Percentiles rank a stretch among this genome's conserved stretches.
Evolutionary conservation across 2,329 filamentous ascomycete species (phyloP).

Genomic region (Pleoardoris graminearum): DNA sequence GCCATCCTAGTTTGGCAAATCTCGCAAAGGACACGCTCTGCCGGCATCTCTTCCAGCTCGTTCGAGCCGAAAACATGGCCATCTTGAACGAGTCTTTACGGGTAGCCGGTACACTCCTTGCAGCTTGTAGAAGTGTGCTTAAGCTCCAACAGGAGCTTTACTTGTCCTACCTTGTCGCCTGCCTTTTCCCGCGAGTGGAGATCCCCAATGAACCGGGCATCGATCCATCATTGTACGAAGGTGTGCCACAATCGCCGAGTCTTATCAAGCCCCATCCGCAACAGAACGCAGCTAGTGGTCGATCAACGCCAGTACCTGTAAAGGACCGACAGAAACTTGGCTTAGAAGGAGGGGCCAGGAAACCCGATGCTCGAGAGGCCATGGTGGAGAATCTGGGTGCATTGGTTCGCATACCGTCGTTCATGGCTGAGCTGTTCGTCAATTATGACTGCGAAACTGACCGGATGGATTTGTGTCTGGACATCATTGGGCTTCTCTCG

Average conservation of each 20-base stretch:
- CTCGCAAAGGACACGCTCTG: slow-evolving; percentile 93
- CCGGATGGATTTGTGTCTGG: slow-evolving; percentile 87
- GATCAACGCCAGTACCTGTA: slow-evolving; percentile 86
- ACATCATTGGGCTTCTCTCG: slow-evolving; percentile 89
- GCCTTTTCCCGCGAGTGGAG: slow-evolving; percentile 89
- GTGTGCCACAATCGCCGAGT: slow-evolving; percentile 88
- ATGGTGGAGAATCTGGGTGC: slow-evolving; percentile 98
- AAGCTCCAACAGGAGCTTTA: slow-evolving; percentile 98
- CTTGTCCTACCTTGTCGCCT: slow-evolving; percentile 89
- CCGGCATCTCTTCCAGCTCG: slow-evolving; percentile 91
- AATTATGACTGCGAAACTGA: slow-evolving; percentile 98
- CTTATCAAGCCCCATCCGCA: slow-evolving; percentile 78
- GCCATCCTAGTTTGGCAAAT: slow-evolving; percentile 82
- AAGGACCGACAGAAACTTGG: slow-evolving; percentile 92
- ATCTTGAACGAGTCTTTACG: slow-evolving; percentile 91
- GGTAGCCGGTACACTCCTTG: slow-evolving; percentile 86
- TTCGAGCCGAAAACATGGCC: slow-evolving; percentile 93
- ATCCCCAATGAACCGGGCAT: slow-evolving; percentile 91
- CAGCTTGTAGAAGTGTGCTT: slow-evolving; percentile 85
- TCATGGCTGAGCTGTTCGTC: slow-evolving; percentile 92
- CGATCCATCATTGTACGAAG: slow-evolving; percentile 87
- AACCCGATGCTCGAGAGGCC: slow-evolving; percentile 92
- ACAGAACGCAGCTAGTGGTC: slow-evolving; percentile 69
- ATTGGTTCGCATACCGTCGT: slow-evolving; percentile 87
- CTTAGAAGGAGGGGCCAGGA: slow-evolving; percentile 85